A percentile compares a stretch with the other conserved stretches of the same genome.
phyloP scores from a whole-genome alignment of 2,329 filamentous ascomycete species.

The Hymenoscyphus linearis region DNA sequence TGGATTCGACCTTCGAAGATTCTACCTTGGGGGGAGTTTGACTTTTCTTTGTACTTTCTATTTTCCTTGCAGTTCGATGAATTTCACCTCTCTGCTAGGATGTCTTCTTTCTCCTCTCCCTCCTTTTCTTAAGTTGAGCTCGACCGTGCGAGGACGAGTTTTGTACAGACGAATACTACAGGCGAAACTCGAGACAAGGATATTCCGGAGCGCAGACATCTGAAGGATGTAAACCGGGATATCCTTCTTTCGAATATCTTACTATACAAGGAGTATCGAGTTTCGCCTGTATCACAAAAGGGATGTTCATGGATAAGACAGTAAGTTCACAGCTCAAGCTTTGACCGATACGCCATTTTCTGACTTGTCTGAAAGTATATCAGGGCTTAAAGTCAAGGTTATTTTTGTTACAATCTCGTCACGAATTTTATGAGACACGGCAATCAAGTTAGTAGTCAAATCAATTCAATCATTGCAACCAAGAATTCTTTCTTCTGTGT shows the following conservation, averaged over 20 bases:
- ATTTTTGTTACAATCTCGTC: not conserved
- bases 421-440: not conserved
- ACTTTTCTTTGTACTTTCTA: not conserved
- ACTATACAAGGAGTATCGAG: no score
- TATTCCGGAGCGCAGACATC: no score
- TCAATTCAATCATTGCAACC: no score
- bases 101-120: slow-evolving; percentile 29
- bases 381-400: not conserved
- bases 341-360: not conserved
- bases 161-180: not conserved
- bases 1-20: no score
- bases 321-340: not conserved
- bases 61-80: slow-evolving; percentile 21
- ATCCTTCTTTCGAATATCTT: no score
- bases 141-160: not conserved
- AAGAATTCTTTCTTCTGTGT: no score
- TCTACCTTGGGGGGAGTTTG: no score
- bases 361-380: not conserved
- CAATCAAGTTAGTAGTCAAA: not conserved
- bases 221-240: no score
- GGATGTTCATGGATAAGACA: not conserved
- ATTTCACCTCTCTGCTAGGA: slow-evolving; percentile 1
- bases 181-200: no score
- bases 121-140: slow-evolving; percentile 34
- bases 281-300: not conserved